Conservation (phyloP, 148 eudicot species). For the Gaultheria prostrata region DNA sequence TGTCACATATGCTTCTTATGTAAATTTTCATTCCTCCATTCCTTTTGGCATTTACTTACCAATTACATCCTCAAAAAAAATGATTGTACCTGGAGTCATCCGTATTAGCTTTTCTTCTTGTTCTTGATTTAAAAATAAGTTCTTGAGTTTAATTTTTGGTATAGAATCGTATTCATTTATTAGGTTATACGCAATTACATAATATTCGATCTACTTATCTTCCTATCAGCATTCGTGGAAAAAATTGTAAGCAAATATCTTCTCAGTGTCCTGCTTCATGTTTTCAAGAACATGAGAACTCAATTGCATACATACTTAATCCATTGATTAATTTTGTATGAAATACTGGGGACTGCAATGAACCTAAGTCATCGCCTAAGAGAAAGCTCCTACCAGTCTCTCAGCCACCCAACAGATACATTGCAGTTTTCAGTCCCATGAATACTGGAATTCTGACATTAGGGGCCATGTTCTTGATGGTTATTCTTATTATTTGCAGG, state of each 20-base stretch:
- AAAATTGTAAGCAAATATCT: not conserved
- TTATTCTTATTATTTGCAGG: constrained; percentile 36
- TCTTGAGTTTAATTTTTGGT: not conserved
- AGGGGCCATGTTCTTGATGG: constrained; percentile 2
- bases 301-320: not conserved
- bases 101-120: not conserved
- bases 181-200: not conserved
- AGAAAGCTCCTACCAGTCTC: not conserved
- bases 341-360: not conserved
- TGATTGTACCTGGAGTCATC: not conserved
- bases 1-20: not conserved
- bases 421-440: not conserved
- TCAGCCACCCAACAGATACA: not conserved
- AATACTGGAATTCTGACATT: not conserved
- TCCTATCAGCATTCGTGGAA: not conserved
- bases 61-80: not conserved
- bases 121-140: not conserved
- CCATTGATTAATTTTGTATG: not conserved
- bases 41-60: not conserved
- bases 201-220: not conserved
- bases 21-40: not conserved
- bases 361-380: not conserved
- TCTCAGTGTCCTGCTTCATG: not conserved
- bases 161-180: not conserved
- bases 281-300: not conserved